phyloP scores from a whole-genome alignment of 2,329 filamentous ascomycete genomes.

The Magnaporthiopsis incrustans region DNA sequence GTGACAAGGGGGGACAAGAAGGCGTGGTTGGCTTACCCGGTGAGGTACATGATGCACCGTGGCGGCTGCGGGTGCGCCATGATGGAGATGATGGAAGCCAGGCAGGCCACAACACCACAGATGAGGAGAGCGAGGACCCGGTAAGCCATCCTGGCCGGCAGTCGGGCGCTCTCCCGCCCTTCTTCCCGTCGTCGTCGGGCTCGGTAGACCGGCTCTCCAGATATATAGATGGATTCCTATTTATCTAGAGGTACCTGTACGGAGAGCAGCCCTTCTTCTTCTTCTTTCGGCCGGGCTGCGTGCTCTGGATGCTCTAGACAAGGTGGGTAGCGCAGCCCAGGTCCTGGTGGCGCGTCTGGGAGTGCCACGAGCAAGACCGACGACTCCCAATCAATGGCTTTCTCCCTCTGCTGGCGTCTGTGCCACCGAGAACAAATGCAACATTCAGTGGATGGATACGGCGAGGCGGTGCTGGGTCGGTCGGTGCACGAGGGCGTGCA shows the following conservation, averaged over 20 bases:
- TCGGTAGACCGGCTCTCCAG: neutral
- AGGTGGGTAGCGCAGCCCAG: neutral
- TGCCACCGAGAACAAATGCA: neutral
- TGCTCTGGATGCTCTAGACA: neutral
- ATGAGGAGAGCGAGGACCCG: conserved; percentile 8
- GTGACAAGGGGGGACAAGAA: neutral
- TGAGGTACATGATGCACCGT: conserved; percentile 40
- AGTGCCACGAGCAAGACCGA: neutral
- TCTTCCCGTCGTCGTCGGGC: neutral
- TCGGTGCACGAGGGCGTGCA: neutral
- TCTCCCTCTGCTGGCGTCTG: neutral
- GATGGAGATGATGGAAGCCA: conserved; percentile 12
- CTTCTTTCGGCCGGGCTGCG: neutral
- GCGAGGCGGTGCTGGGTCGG: neutral
- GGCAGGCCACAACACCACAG: conserved; percentile 9
- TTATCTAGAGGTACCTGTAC: neutral
- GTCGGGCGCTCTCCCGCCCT: neutral
- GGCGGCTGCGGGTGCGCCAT: conserved; percentile 8
- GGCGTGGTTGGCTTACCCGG: conserved; percentile 28
- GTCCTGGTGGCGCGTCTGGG: neutral
- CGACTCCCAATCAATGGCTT: neutral
- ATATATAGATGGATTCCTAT: neutral
- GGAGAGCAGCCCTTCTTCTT: neutral
- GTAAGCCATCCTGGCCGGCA: neutral
- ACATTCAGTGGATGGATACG: neutral